Percentiles rank a stretch among this genome's conserved stretches.
Conservation (phyloP, 805 yeast genomes). For the Candida dendrica region DNA sequence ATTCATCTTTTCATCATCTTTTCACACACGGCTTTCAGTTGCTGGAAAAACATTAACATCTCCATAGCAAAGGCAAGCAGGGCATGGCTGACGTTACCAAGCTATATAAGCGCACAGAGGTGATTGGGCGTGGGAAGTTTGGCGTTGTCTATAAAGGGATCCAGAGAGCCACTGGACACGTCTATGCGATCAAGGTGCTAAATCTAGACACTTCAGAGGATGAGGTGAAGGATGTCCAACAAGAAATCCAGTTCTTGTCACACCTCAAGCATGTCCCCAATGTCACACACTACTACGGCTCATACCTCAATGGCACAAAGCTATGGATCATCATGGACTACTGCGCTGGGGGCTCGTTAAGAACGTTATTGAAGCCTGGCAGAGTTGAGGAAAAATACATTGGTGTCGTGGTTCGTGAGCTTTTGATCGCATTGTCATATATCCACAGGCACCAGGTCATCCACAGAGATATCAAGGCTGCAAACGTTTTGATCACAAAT, state of each 20-base stretch:
- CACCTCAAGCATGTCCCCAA: slow-evolving; percentile 83
- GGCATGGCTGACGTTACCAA: slow-evolving; percentile 22
- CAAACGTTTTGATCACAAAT: slow-evolving; percentile 81
- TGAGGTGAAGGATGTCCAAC: slow-evolving; percentile 91
- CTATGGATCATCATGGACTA: slow-evolving; percentile 97
- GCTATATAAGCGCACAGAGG: slow-evolving; percentile 73
- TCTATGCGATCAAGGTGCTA: slow-evolving; percentile 88
- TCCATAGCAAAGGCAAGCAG: no score
- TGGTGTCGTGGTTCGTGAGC: slow-evolving; percentile 79
- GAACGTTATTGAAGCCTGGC: slow-evolving; percentile 78
- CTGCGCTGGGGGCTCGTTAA: slow-evolving; percentile 88
- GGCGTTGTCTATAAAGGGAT: slow-evolving; percentile 93
- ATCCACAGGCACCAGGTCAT: slow-evolving; percentile 89
- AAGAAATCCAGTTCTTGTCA: slow-evolving; percentile 80
- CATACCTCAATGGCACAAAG: slow-evolving; percentile 80
- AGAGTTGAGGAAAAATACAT: slow-evolving; percentile 77
- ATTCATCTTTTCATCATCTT: no score
- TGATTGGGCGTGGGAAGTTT: slow-evolving; percentile 93
- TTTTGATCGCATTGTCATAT: slow-evolving; percentile 65
- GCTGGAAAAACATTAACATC: no score
- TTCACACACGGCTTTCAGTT: no score
- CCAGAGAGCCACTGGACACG: slow-evolving; percentile 59
- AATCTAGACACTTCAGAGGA: slow-evolving; percentile 90
- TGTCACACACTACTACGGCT: slow-evolving; percentile 87
- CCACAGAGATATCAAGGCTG: slow-evolving; percentile 95